These are phyloP conservation scores for Penicillium arizonense DNA, from an alignment of 495 filamentous ascomycete genomes.

Conservation along the genomic window DNA sequence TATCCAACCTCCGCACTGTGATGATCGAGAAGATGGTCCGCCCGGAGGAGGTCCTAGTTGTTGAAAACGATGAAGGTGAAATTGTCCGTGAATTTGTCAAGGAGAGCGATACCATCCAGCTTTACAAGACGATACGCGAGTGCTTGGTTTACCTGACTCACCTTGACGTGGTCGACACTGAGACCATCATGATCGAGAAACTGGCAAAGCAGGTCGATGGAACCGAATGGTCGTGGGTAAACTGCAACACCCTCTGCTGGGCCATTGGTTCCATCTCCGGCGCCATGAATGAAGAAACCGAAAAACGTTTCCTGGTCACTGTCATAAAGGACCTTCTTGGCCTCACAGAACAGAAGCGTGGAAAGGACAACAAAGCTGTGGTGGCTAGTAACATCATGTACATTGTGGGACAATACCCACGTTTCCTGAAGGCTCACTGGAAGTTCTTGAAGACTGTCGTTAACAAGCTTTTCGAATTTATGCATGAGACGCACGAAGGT, in stretches of 20 bases:
- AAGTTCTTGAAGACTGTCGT: slow-evolving; percentile 99
- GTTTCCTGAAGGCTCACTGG: slow-evolving; percentile 98
- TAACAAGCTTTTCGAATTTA: slow-evolving; percentile 99
- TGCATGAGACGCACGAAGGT: slow-evolving; percentile 99
- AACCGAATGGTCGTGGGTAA: slow-evolving; percentile 96
- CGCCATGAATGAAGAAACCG: slow-evolving; percentile 98
- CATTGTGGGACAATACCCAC: slow-evolving; percentile 97
- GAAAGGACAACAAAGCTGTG: slow-evolving; percentile 98
- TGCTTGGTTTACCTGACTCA: slow-evolving; percentile 98
- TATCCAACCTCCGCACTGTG: slow-evolving; percentile 89
- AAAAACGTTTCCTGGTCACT: slow-evolving; percentile 96
- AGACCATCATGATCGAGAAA: slow-evolving; percentile 99
- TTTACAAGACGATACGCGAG: slow-evolving; percentile 98
- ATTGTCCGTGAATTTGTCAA: slow-evolving; percentile 99
- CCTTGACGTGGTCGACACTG: slow-evolving; percentile 94
- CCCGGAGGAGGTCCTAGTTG: slow-evolving; percentile 97
- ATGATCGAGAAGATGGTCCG: slow-evolving; percentile 99
- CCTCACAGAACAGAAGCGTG: slow-evolving; percentile 96
- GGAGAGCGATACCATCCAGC: slow-evolving; percentile 97
- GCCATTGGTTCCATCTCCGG: slow-evolving; percentile 98
- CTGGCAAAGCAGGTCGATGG: slow-evolving; percentile 91
- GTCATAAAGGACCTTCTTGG: slow-evolving; percentile 99
- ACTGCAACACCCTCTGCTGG: slow-evolving; percentile 99
- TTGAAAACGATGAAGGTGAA: slow-evolving; percentile 98
- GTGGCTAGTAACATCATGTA: slow-evolving; percentile 99